Evolutionary conservation across 1,284 basidiomycete species (phyloP), one percentile per base, ranked within the genome.

Genomic region (Marasmius tenuissimus): DNA sequence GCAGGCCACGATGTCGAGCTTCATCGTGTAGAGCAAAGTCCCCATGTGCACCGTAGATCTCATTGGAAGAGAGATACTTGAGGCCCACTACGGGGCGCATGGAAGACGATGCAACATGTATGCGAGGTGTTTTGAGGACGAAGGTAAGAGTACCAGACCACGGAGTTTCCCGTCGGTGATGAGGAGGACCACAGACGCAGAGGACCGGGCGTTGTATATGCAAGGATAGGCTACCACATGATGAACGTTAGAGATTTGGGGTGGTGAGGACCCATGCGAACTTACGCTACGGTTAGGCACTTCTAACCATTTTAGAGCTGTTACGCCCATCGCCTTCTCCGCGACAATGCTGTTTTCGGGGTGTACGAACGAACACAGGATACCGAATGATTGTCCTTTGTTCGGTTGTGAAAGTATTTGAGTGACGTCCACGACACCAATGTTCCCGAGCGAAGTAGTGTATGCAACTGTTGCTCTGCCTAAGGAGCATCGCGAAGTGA

Each of bases 391-490:
- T 11, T 65, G 27, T 27, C 27, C 65, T 11, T 67, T 62, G 34
- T 12, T n/a, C 38, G 35, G 34, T 27, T 70, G 67, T 18, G 45
- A 11, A 22, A 86, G 71, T 12, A 68, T 74, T 69, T 89, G 87
- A n/a, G 71, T 73, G 39, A 91, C 73, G 65, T 76, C 80, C 51
- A 90, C 67, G 38, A 86, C 63, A 18, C 79, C 76, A 49, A 92
- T 73, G 3, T 81, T 74, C 2, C 90, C 90, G 66, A 85, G 80
- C 22, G 85, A 76, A n/a, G 79, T 74, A 10, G 80, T 82, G 69
- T 85, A 89, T 33, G 86, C 84, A n/a, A 92, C 69, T 59, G 72
- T 74, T 39, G 82, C 81, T 67, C 80, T 75, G 68, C 80, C 88
- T 91, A 20, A 59, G 33, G 22, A 8, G 16, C 34, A 50, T 57